These are phyloP conservation scores for Mallotus repandus DNA, from an alignment of 441 rosid genomes.

Conservation along the genomic window DNA sequence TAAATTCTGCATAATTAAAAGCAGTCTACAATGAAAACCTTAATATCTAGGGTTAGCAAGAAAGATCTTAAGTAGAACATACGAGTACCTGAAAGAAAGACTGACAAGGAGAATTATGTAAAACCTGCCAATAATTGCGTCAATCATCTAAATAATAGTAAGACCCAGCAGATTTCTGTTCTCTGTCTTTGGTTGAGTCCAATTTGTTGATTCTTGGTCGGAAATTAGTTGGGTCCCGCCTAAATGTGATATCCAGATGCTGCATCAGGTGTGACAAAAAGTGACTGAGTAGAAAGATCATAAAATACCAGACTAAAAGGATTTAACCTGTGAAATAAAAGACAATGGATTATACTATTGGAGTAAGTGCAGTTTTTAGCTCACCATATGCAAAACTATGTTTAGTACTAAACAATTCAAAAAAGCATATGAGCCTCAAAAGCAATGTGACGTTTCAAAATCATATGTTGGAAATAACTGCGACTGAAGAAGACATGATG, in stretches of 20 bases:
- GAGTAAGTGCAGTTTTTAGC: background rate
- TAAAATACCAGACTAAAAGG: background rate
- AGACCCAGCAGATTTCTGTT: conserved; percentile 91
- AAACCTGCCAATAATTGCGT: conserved; percentile 28
- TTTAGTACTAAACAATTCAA: background rate
- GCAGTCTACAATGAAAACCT: conserved; percentile 4
- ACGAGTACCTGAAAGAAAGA: conserved; percentile 1
- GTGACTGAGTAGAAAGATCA: background rate
- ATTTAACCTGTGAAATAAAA: background rate
- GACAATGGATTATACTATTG: too few relatives aligned
- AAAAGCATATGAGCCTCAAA: background rate
- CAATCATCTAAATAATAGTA: conserved; percentile 91
- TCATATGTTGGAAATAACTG: background rate
- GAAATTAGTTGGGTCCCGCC: conserved; percentile 92
- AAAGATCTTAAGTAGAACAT: background rate
- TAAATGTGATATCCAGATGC: conserved; percentile 96
- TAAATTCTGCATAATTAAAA: conserved; percentile 15
- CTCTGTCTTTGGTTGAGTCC: conserved; percentile 96
- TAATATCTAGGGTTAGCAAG: background rate
- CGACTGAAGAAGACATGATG: background rate
- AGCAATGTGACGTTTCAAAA: conserved; percentile 1
- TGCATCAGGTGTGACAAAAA: conserved; percentile 29
- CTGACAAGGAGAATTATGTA: conserved; percentile 14
- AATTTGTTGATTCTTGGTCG: conserved; percentile 92
- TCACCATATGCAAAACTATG: background rate